Evolutionary conservation across 495 filamentous ascomycete species (phyloP), one percentile per base, ranked within the genome.

Genomic region (Chaetomium tenue): DNA sequence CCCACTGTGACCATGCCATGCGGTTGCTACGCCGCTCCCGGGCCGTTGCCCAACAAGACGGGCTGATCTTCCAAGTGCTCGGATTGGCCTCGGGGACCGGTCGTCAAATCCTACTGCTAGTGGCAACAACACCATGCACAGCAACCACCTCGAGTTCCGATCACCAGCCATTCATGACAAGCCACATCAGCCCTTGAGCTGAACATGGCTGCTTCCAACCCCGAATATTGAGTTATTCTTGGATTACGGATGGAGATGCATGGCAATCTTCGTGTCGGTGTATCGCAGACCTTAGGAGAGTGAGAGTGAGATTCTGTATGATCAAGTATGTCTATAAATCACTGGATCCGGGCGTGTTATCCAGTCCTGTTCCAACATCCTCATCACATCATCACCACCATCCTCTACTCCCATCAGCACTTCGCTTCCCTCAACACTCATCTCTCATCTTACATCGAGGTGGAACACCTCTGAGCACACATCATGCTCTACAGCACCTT

Each of bases 401-500:
- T 44, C 39, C 39, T 44, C 40, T 44, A 15, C 13, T 18, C 37
- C 23, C 3, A 5, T 20, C 9, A 11, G 5, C 23, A 15, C 28
- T 15, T 11, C 30, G 23, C 23, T 39, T 46, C 22, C 2, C 20
- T 42, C 40, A n/a, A 39, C 7, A 8, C 18, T 42, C 18, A 5
- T 50, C 9, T 60, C 44, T 48, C 13, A 37, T n/a, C 50, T 37
- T 25, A 22, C 51, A 48, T 11, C 26, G 28, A 51, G 52, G 52
- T 22, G 5, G 13, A 23, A n/a, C 11, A 46, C n/a, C 40, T 40
- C 51, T 2, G 18, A 48, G 28, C 39, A 37, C 3, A 15, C 52
- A 48, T 13, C 48, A 66, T 66, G 64, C 53, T 58, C 11, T 53
- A 63, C 25, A 51, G 56, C 46, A 66, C 39, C 16, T 20, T 66